Evolutionary conservation across 306 rosid genomes (phyloP).

Genomic region (Quercus agrifolia): DNA sequence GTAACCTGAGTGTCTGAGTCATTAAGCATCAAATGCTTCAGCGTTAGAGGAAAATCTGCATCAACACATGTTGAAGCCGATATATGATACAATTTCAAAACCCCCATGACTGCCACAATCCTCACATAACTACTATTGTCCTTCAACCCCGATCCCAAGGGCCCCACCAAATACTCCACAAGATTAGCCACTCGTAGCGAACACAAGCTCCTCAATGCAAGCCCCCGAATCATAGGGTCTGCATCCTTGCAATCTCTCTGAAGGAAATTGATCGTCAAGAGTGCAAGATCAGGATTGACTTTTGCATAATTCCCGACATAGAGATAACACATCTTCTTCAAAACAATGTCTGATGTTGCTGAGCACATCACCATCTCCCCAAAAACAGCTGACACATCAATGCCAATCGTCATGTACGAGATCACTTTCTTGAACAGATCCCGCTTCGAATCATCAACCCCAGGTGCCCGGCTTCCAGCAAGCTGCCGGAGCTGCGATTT

Average conservation of each 20-base stretch:
- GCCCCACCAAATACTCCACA: slow-evolving; percentile 98
- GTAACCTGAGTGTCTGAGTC: slow-evolving; percentile 90
- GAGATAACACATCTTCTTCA: slow-evolving; percentile 96
- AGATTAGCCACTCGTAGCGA: slow-evolving; percentile 78
- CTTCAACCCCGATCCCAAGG: slow-evolving; percentile 88
- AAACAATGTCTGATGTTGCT: slow-evolving; percentile 84
- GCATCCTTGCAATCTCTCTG: slow-evolving; percentile 99
- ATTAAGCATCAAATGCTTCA: slow-evolving; percentile 83
- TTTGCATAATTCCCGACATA: slow-evolving; percentile 96
- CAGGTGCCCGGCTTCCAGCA: slow-evolving; percentile 98
- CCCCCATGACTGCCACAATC: slow-evolving; percentile 87
- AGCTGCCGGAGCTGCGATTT: slow-evolving; percentile 94
- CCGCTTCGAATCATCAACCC: slow-evolving; percentile 92
- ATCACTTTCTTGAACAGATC: slow-evolving; percentile 98
- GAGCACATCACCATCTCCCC: slow-evolving; percentile 99
- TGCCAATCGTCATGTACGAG: slow-evolving; percentile 94
- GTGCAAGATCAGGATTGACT: slow-evolving; percentile 94
- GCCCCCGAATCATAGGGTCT: slow-evolving; percentile 96
- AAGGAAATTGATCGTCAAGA: slow-evolving; percentile 92
- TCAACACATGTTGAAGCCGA: slow-evolving; percentile 89
- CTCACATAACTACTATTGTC: slow-evolving; percentile 87
- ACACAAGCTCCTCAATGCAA: slow-evolving; percentile 96
- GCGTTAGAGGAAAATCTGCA: slow-evolving; percentile 78
- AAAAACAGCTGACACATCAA: slow-evolving; percentile 85
- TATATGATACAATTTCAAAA: slow-evolving; percentile 88